phyloP scores from a whole-genome alignment of 257 asterid species.

The Salvia rosmarinus region DNA sequence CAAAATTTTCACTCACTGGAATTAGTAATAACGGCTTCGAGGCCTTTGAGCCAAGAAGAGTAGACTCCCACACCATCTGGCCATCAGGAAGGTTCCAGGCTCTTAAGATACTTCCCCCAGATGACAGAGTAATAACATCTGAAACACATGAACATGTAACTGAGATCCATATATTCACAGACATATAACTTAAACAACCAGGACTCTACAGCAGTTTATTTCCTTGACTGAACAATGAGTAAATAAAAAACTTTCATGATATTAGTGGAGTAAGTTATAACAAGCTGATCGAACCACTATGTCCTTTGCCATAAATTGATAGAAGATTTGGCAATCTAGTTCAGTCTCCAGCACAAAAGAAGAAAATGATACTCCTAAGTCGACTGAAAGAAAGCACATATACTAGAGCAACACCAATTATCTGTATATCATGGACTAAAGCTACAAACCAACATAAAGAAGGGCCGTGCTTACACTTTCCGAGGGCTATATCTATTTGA shows the following conservation, averaged over 20 bases:
- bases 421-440: slow-evolving; percentile 4
- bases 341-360: slow-evolving; percentile 1
- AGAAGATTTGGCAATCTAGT: slow-evolving; percentile 24
- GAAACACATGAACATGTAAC: slow-evolving; percentile 32
- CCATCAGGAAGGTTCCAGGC: slow-evolving; percentile 99
- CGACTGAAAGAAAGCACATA: neutral
- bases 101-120: slow-evolving; percentile 81
- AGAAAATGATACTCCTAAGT: slow-evolving; percentile 6
- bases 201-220: neutral
- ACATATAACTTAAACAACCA: neutral
- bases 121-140: slow-evolving; percentile 88
- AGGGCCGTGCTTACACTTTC: slow-evolving; percentile 64
- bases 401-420: slow-evolving; percentile 19
- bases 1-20: slow-evolving; percentile 66
- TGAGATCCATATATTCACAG: slow-evolving; percentile 26
- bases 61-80: slow-evolving; percentile 97
- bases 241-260: neutral
- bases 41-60: slow-evolving; percentile 60
- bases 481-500: slow-evolving; percentile 77
- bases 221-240: neutral
- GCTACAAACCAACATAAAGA: slow-evolving; percentile 7
- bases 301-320: slow-evolving; percentile 6
- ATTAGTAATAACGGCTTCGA: slow-evolving; percentile 63
- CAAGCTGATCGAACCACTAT: slow-evolving; percentile 26
- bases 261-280: neutral